These are phyloP conservation scores for Leccinum barrowsii DNA, from an alignment of 768 basidiomycete genomes.

Conservation along the genomic window DNA sequence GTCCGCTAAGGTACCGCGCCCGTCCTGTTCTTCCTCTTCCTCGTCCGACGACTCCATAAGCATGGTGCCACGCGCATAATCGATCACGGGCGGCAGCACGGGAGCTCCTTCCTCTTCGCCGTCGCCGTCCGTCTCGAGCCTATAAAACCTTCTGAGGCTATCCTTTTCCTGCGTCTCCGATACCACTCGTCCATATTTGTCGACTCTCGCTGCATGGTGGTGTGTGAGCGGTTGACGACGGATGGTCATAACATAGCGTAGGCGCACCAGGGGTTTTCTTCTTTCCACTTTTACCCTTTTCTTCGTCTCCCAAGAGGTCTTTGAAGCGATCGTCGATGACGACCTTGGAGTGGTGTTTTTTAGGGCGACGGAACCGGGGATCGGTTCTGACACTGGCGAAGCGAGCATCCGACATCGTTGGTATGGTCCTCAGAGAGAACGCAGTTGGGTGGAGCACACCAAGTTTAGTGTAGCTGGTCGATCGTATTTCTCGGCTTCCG, in stretches of 20 bases:
- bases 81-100: constrained; percentile 39
- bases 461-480: not conserved
- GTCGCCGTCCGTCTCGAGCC: constrained; percentile 45
- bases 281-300: constrained; percentile 35
- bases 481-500: not conserved
- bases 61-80: constrained; percentile 88
- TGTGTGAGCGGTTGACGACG: not conserved
- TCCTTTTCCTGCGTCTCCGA: constrained; percentile 70
- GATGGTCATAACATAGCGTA: not conserved
- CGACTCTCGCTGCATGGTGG: constrained; percentile 52
- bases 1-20: constrained; percentile 19
- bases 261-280: constrained; percentile 12
- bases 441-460: not conserved
- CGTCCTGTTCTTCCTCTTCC: constrained; percentile 40
- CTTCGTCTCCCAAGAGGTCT: constrained; percentile 56
- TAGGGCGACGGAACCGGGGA: constrained; percentile 87
- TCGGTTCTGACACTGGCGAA: constrained; percentile 87
- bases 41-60: constrained; percentile 87
- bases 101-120: constrained; percentile 17
- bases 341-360: constrained; percentile 76
- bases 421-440: not conserved
- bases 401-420: constrained; percentile 68
- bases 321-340: constrained; percentile 92
- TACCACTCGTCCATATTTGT: constrained; percentile 84
- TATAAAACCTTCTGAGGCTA: constrained; percentile 77